phyloP scores from a whole-genome alignment of 768 basidiomycete genomes.

The Serendipita vermifera region DNA sequence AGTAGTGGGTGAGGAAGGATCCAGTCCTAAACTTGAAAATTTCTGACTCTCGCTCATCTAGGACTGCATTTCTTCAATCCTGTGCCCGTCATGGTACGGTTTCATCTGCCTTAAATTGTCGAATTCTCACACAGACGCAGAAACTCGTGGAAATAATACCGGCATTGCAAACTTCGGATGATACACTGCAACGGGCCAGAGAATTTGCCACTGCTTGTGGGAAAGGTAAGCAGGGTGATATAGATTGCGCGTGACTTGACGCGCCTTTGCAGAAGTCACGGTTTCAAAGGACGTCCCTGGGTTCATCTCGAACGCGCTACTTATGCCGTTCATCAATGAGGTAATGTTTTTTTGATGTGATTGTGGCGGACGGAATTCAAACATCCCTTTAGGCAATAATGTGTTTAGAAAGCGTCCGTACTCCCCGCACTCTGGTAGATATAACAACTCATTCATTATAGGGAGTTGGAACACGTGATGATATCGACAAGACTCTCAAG shows the following conservation, averaged over 20 bases:
- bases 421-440: neutral
- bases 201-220: conserved; percentile 79
- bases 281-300: conserved; percentile 86
- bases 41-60: conserved; percentile 21
- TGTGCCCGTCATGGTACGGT: conserved; percentile 82
- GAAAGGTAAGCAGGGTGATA: conserved; percentile 43
- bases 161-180: conserved; percentile 74
- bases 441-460: conserved; percentile 20
- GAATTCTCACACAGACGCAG: conserved; percentile 26
- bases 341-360: conserved; percentile 23
- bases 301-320: conserved; percentile 84
- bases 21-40: conserved; percentile 9
- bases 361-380: neutral
- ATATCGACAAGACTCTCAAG: conserved; percentile 89
- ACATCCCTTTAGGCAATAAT: conserved; percentile 62
- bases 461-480: conserved; percentile 86
- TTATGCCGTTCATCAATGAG: conserved; percentile 98
- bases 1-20: conserved; percentile 55
- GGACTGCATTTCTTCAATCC: conserved; percentile 94
- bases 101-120: neutral
- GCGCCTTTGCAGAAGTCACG: conserved; percentile 56
- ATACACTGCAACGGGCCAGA: conserved; percentile 62
- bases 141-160: conserved; percentile 94
- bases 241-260: neutral
- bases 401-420: conserved; percentile 69